These are phyloP conservation scores for Plantago rigida DNA, from an alignment of 305 asterid genomes.

Conservation along the genomic window DNA sequence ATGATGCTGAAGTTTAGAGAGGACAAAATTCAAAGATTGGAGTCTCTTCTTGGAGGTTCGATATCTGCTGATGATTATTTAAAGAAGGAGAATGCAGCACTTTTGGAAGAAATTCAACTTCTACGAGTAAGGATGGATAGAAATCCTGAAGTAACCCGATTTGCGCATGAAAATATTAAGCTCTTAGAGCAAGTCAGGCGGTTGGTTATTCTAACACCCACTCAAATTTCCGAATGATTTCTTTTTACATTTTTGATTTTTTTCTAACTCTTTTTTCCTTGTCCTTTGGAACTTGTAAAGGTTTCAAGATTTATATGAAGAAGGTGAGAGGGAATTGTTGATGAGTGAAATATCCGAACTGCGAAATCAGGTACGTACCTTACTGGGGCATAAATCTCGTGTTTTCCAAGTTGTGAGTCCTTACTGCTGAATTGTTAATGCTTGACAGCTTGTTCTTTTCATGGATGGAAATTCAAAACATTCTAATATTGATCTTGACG, in stretches of 20 bases:
- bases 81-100: constrained; percentile 64
- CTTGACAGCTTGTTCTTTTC: constrained; percentile 46
- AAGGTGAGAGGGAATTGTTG: constrained; percentile 85
- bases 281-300: constrained; percentile 30
- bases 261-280: constrained; percentile 10
- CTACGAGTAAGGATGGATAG: constrained; percentile 65
- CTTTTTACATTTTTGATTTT: not conserved
- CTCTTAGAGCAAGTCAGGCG: constrained; percentile 72
- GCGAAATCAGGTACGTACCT: constrained; percentile 55
- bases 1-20: constrained; percentile 98
- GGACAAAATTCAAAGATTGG: constrained; percentile 96
- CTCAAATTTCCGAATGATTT: not conserved
- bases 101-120: constrained; percentile 64
- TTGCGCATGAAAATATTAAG: constrained; percentile 88
- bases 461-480: constrained; percentile 56
- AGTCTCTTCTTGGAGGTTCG: constrained; percentile 60
- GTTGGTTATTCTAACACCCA: constrained; percentile 31
- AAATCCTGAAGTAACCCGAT: constrained; percentile 96
- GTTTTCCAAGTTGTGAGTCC: constrained; percentile 17
- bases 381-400: constrained; percentile 7
- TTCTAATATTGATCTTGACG: constrained; percentile 31
- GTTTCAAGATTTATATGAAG: constrained; percentile 89
- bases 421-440: not conserved
- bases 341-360: constrained; percentile 68
- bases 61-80: constrained; percentile 63